Conservation (phyloP, 2,329 filamentous ascomycete genomes). For the Colletotrichum nymphaeae region DNA sequence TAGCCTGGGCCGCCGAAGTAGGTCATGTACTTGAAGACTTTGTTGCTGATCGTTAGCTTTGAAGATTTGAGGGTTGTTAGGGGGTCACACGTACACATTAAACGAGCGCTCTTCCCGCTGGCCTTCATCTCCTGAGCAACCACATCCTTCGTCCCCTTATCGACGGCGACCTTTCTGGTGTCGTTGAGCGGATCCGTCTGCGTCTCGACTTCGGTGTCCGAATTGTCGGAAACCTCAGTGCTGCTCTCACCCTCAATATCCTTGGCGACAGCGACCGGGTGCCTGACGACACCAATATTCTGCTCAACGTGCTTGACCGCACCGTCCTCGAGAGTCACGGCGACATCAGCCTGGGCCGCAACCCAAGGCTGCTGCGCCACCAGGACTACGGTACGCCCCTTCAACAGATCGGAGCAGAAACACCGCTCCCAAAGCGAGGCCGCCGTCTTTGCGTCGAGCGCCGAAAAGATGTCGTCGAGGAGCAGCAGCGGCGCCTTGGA, state of each 20-base stretch:
- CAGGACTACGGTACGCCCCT: slow-evolving; percentile 65
- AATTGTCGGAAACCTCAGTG: slow-evolving; percentile 41
- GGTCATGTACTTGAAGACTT: slow-evolving; percentile 62
- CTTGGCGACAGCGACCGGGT: slow-evolving; percentile 55
- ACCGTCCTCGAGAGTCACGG: slow-evolving; percentile 59
- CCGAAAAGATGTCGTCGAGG: slow-evolving; percentile 70
- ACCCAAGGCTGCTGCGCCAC: slow-evolving; percentile 69
- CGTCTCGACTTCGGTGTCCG: slow-evolving; percentile 43
- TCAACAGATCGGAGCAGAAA: slow-evolving; percentile 66
- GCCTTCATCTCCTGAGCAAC: slow-evolving; percentile 60
- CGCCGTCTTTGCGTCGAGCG: slow-evolving; percentile 68
- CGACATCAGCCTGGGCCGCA: slow-evolving; percentile 60
- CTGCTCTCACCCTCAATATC: slow-evolving; percentile 47
- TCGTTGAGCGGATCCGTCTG: slow-evolving; percentile 45
- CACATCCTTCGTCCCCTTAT: slow-evolving; percentile 53
- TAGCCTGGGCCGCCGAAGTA: slow-evolving; percentile 61
- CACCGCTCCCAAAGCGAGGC: slow-evolving; percentile 66
- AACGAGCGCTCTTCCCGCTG: slow-evolving; percentile 56
- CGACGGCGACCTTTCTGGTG: slow-evolving; percentile 46
- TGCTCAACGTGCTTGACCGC: slow-evolving; percentile 52
- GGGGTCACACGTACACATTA: slow-evolving; percentile 51
- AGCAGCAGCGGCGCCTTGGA: slow-evolving; percentile 66
- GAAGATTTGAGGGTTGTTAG: background rate
- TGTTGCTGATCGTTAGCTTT: slow-evolving; percentile 32
- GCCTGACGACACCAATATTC: slow-evolving; percentile 58